Evolutionary conservation across 495 filamentous ascomycete species (phyloP), one percentile per base, ranked within the genome.

Genomic region (Hyaloscypha variabilis): DNA sequence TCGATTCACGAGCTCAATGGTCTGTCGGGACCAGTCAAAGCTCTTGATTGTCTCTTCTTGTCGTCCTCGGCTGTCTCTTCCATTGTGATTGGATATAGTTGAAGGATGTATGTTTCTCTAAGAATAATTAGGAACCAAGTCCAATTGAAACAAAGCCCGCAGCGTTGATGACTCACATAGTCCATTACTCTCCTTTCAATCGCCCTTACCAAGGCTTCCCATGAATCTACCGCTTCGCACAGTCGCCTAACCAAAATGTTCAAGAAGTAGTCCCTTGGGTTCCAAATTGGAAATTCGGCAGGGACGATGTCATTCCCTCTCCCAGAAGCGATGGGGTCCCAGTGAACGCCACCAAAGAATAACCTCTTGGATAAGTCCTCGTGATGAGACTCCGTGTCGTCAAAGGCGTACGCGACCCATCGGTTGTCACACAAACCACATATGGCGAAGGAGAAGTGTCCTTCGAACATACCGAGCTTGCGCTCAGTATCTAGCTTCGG

Each of bases 231-330:
- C 21, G 10, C 17, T 8, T 19, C 42, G 11, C 13, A 62, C 28
- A 3, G 42, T 5, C 8, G 50, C 19, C 24, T 62, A n/a, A n/a
- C 26, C 5, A 62, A 28, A 1, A 53, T 26, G 46, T 52, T 62
- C n/a, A 62, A 17, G 6, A 23, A 62, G 49, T 62, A 62, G 3
- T 62, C 49, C 21, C 60, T n/a, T 6, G 60, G 60, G 8, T 31
- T 6, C 49, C 39, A 31, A n/a, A 62, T 51, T 23, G 60, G 60
- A 11, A 8, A 14, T 13, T 30, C 19, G n/a, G 39, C 23, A 14
- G 49, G 34, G 24, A 50, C 11, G 5, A 13, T 36, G 11, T 34
- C 5, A 34, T 34, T 34, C 30, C 30, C 13, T 14, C 31, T 36
- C 3, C 36, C 28, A 62, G 36, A 13, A 3, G 59, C 6, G 49